These are phyloP conservation scores for Monosporozyma unispora DNA, from an alignment of 805 yeast species.

Conservation along the genomic window DNA sequence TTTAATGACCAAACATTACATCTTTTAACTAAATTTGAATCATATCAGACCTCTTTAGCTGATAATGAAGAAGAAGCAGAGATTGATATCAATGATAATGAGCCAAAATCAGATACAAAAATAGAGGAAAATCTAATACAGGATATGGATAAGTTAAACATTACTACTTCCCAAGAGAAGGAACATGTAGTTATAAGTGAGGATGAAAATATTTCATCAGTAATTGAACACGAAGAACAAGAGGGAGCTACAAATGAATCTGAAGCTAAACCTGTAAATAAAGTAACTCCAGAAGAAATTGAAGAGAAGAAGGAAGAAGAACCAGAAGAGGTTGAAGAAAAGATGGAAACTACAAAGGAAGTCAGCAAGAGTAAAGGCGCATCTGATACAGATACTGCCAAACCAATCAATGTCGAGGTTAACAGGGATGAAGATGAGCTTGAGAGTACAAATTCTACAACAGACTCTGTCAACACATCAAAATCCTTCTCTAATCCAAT, in stretches of 20 bases:
- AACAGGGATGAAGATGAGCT: background rate
- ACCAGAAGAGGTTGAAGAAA: no score
- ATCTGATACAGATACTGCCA: no score
- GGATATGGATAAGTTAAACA: background rate
- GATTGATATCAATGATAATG: slow-evolving; percentile 43
- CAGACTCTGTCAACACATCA: background rate
- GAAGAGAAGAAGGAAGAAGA: background rate
- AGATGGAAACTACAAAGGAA: no score
- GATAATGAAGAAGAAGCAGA: no score
- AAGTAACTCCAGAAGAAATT: slow-evolving; percentile 28
- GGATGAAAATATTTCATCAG: background rate
- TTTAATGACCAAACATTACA: slow-evolving; percentile 61
- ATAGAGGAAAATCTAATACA: background rate
- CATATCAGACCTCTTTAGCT: slow-evolving; percentile 48
- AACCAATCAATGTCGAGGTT: background rate
- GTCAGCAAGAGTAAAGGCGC: no score
- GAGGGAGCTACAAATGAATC: background rate
- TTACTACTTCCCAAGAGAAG: background rate
- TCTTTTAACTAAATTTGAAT: background rate
- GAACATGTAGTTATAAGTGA: background rate
- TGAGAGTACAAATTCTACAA: background rate
- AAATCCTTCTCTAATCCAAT: background rate
- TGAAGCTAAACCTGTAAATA: background rate
- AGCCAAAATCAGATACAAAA: background rate
- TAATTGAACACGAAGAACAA: background rate